Percentiles rank a stretch among this genome's conserved stretches.
phyloP scores from a whole-genome alignment of 2,329 filamentous ascomycete genomes.

The Penicillium olsonii region DNA sequence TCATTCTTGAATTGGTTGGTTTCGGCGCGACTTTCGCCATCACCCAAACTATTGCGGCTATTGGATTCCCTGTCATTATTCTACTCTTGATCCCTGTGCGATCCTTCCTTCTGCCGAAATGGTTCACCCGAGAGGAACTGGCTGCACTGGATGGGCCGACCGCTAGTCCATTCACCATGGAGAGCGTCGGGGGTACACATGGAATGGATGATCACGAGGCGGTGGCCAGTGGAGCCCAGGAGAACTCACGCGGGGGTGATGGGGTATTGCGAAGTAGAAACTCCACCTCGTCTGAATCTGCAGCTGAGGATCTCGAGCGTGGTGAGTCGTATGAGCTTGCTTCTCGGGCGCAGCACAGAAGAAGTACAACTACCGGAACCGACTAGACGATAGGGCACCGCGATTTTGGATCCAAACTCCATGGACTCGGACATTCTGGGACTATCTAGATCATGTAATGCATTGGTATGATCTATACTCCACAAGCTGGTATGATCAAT shows the following conservation, averaged over 20 bases:
- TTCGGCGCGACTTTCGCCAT: constrained; percentile 81
- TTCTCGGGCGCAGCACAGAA: constrained; percentile 28
- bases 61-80: constrained; percentile 77
- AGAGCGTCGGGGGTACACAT: constrained; percentile 68
- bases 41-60: constrained; percentile 78
- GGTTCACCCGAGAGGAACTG: constrained; percentile 64
- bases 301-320: constrained; percentile 42
- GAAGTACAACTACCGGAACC: constrained; percentile 29
- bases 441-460: too few relatives aligned
- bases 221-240: constrained; percentile 5
- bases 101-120: constrained; percentile 62
- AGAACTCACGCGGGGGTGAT: constrained; percentile 15
- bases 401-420: neutral
- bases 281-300: constrained; percentile 28
- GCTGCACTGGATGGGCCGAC: constrained; percentile 69
- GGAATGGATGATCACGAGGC: constrained; percentile 40
- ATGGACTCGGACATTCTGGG: too few relatives aligned
- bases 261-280: constrained; percentile 20
- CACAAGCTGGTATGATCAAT: neutral
- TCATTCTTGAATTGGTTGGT: constrained; percentile 66
- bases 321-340: constrained; percentile 44
- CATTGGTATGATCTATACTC: neutral
- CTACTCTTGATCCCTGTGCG: constrained; percentile 68
- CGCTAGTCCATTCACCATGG: constrained; percentile 74
- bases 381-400: constrained; percentile 6